Percentiles rank a stretch among this genome's conserved stretches.
Conservation (phyloP, 208 protist genomes). For the Trypanosoma melophagium region DNA sequence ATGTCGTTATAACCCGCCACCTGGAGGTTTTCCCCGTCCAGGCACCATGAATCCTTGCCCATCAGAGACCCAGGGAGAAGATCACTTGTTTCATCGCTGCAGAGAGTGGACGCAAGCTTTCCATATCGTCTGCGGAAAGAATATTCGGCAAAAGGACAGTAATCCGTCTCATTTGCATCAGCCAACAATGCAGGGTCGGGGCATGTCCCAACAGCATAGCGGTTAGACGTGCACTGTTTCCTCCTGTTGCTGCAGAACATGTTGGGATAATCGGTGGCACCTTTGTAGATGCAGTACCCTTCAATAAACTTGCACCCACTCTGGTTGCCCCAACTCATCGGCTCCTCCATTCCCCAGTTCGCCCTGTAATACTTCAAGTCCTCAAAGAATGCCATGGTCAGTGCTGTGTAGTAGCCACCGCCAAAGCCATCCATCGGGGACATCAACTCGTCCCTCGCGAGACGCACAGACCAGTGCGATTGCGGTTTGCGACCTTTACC, state of each 20-base stretch:
- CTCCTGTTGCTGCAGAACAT: slow-evolving; percentile 47
- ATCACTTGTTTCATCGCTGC: too few species aligned
- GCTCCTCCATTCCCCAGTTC: slow-evolving; percentile 62
- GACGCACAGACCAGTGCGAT: slow-evolving; percentile 88
- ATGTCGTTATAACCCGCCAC: background rate
- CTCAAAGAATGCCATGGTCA: slow-evolving; percentile 85
- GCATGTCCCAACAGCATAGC: background rate
- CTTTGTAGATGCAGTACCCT: slow-evolving; percentile 40
- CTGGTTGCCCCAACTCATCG: slow-evolving; percentile 66
- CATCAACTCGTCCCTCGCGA: slow-evolving; percentile 88
- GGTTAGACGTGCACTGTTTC: background rate
- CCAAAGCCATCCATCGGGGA: slow-evolving; percentile 9
- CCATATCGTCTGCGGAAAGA: background rate
- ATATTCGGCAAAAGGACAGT: background rate
- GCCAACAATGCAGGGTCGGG: background rate
- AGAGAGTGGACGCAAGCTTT: background rate
- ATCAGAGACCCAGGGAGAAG: background rate
- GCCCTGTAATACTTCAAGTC: slow-evolving; percentile 79
- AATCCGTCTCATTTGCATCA: background rate
- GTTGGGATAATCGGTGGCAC: slow-evolving; percentile 30
- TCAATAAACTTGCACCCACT: slow-evolving; percentile 58
- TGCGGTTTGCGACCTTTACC: too few species aligned
- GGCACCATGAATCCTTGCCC: background rate
- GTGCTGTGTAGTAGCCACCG: slow-evolving; percentile 45
- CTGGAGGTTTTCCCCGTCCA: background rate